Percentiles rank a stretch among this genome's conserved stretches.
phyloP scores from a whole-genome alignment of 1,284 basidiomycete species.

The Inonotus obliquus region DNA sequence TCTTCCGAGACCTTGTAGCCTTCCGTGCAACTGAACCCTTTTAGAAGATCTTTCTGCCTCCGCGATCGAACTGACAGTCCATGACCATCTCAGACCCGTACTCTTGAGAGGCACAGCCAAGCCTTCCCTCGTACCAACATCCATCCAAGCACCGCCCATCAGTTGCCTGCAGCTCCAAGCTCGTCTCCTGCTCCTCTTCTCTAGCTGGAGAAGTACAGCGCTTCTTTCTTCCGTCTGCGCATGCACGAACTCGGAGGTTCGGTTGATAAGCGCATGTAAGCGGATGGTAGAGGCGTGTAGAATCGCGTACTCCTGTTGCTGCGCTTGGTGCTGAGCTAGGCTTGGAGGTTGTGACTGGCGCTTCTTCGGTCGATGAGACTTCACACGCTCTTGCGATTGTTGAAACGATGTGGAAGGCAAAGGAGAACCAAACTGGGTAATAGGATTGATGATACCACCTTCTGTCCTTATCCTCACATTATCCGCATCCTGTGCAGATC shows the following conservation, averaged over 20 bases:
- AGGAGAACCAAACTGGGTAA: neutral
- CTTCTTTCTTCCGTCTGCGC: neutral
- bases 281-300: conserved; percentile 8
- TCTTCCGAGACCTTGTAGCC: neutral
- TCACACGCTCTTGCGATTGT: neutral
- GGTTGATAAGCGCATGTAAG: conserved; percentile 3
- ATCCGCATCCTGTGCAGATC: neutral
- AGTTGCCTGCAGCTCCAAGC: conserved; percentile 46
- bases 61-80: neutral
- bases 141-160: neutral
- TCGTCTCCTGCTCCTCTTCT: conserved; percentile 45
- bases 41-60: neutral
- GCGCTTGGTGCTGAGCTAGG: conserved; percentile 2
- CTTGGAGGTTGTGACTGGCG: neutral
- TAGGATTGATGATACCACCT: conserved; percentile 3
- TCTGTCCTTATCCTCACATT: conserved; percentile 3
- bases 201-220: conserved; percentile 35
- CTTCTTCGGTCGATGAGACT: neutral
- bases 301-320: conserved; percentile 10
- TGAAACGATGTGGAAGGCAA: neutral
- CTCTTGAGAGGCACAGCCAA: neutral
- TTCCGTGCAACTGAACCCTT: neutral
- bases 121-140: neutral
- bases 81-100: neutral
- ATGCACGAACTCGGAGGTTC: neutral